phyloP scores from a whole-genome alignment of 176 grass and related monocot genomes.

The Musa acuminata region DNA sequence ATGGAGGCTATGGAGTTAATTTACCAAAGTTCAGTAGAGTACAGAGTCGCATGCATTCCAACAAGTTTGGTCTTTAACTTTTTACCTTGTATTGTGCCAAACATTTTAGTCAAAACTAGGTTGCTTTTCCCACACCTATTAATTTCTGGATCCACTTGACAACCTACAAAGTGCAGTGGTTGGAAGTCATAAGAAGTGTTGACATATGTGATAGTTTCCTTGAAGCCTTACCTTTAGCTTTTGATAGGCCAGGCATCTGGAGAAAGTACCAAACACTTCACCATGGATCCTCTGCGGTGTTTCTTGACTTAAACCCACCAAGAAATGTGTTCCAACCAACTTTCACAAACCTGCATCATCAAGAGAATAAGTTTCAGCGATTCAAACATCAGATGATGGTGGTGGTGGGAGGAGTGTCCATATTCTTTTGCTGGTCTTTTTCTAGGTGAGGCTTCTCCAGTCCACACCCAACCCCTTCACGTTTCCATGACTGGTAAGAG shows the following conservation, averaged over 20 bases:
- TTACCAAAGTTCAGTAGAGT: too few species aligned
- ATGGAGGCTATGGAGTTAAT: too few species aligned
- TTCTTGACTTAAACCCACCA: neutral
- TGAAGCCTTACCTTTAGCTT: neutral
- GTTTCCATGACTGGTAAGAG: neutral
- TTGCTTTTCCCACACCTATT: neutral
- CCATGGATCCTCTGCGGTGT: neutral
- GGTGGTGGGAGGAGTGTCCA: too few species aligned
- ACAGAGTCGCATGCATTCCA: neutral
- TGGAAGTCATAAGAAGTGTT: neutral
- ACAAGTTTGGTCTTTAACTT: neutral
- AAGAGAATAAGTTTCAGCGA: neutral
- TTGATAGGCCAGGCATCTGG: neutral
- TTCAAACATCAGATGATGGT: neutral
- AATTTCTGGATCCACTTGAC: neutral
- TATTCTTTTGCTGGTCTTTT: neutral
- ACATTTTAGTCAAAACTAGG: neutral
- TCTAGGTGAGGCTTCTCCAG: neutral
- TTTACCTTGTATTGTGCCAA: neutral
- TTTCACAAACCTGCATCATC: neutral
- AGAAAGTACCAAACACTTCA: neutral
- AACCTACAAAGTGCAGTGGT: neutral
- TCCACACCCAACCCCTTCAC: neutral
- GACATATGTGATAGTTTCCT: neutral
- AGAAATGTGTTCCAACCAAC: neutral